These are phyloP conservation scores for Kwoniella sp. DNA, from an alignment of 768 basidiomycete species.

Conservation along the genomic window DNA sequence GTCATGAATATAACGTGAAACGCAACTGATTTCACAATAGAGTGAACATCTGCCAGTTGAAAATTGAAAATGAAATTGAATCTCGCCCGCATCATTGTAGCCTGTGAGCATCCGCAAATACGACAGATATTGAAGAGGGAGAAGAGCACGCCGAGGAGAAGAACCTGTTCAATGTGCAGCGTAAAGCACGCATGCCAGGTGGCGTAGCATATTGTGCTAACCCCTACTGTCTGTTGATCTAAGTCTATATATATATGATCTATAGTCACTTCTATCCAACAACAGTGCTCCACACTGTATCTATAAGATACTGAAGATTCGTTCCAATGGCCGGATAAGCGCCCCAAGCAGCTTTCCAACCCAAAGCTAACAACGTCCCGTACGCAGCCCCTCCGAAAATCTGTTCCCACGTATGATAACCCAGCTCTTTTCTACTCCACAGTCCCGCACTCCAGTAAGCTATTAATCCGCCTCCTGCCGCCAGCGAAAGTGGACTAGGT, in stretches of 20 bases:
- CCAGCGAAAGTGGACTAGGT: slow-evolving; percentile 5
- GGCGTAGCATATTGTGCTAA: no score
- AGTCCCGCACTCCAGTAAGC: slow-evolving; percentile 41
- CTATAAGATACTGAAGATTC: slow-evolving; percentile 24
- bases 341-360: slow-evolving; percentile 37
- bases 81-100: no score
- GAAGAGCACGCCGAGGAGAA: no score
- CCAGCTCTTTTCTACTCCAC: slow-evolving; percentile 46
- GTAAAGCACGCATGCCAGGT: no score
- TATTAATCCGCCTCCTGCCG: slow-evolving; percentile 7
- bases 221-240: no score
- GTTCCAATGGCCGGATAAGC: slow-evolving; percentile 17
- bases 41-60: no score
- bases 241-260: slow-evolving; percentile 3
- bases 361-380: slow-evolving; percentile 34
- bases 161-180: no score
- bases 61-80: no score
- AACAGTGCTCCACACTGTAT: slow-evolving; percentile 28
- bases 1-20: neutral
- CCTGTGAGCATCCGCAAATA: no score
- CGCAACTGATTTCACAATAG: neutral
- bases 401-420: slow-evolving; percentile 52
- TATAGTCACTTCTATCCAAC: slow-evolving; percentile 13
- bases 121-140: no score
- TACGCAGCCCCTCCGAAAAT: slow-evolving; percentile 37